Evolutionary conservation across 768 basidiomycete genomes (phyloP).

Genomic region (Mycena haematopus): DNA sequence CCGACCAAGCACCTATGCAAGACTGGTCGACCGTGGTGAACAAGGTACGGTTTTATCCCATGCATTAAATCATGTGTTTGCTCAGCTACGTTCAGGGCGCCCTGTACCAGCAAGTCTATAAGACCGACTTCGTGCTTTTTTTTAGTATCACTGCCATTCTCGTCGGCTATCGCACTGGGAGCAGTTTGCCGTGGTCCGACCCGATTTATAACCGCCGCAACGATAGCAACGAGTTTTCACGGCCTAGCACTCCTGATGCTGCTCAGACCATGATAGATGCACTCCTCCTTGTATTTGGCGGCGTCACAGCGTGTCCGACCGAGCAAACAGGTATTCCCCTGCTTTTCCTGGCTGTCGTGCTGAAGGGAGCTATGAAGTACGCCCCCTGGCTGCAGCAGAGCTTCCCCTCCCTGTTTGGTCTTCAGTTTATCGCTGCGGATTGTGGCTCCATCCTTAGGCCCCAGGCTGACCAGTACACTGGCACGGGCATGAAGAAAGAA

Average conservation of each 20-base stretch:
- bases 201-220: conserved; percentile 11
- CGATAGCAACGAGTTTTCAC: not conserved
- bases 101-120: not conserved
- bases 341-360: not conserved
- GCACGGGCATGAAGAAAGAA: conserved; percentile 8
- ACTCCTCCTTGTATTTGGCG: no score
- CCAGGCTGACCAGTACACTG: not conserved
- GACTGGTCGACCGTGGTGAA: conserved; percentile 12
- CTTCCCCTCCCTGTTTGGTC: not conserved
- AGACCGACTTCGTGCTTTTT: not conserved
- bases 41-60: not conserved
- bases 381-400: not conserved
- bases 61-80: conserved; percentile 4
- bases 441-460: not conserved
- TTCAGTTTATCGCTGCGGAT: not conserved
- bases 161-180: conserved; percentile 7
- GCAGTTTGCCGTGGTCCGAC: conserved; percentile 5
- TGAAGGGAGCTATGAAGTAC: not conserved
- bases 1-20: not conserved
- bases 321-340: not conserved
- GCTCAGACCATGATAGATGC: no score
- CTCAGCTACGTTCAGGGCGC: not conserved
- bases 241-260: not conserved
- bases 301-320: not conserved
- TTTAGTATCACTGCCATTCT: not conserved